Evolutionary conservation across 1,284 basidiomycete genomes (phyloP).

Genomic region (Cryptococcus sp.): DNA sequence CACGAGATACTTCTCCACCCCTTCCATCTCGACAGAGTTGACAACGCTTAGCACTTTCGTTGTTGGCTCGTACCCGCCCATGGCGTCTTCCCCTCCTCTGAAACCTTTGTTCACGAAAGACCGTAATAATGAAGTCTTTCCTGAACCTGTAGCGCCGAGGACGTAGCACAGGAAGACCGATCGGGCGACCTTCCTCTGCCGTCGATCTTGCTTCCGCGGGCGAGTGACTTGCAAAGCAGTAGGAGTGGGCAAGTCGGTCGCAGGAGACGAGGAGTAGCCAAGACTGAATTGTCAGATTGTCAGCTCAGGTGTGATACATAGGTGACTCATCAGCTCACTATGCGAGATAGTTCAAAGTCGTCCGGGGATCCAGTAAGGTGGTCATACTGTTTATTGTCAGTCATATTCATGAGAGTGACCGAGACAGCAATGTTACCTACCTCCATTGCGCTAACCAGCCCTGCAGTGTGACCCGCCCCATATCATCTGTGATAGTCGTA

Average conservation of each 20-base stretch:
- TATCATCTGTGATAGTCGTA: constrained; percentile 85
- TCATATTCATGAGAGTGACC: not conserved
- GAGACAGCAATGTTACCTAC: constrained; percentile 54
- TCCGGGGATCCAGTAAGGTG: constrained; percentile 86
- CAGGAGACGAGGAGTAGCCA: constrained; percentile 54
- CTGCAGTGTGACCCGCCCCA: constrained; percentile 88
- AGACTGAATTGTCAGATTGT: constrained; percentile 39
- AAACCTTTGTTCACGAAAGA: constrained; percentile 82
- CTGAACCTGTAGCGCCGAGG: constrained; percentile 92
- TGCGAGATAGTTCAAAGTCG: constrained; percentile 92
- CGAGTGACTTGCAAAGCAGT: constrained; percentile 78
- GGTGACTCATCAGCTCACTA: constrained; percentile 57
- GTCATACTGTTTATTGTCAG: constrained; percentile 72
- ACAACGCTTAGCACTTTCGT: constrained; percentile 89
- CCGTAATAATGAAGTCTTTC: constrained; percentile 85
- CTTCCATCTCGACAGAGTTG: constrained; percentile 90
- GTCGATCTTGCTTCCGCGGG: constrained; percentile 79
- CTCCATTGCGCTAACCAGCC: constrained; percentile 99
- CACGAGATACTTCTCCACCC: constrained; percentile 93
- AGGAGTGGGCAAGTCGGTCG: constrained; percentile 59
- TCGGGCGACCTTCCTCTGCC: constrained; percentile 80
- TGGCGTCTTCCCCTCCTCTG: constrained; percentile 47
- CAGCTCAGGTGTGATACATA: not conserved
- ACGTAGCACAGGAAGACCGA: constrained; percentile 92
- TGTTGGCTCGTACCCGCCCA: constrained; percentile 73